Base-by-base conservation (phyloP, 345 rosid genomes). In the Populus alba region DNA sequence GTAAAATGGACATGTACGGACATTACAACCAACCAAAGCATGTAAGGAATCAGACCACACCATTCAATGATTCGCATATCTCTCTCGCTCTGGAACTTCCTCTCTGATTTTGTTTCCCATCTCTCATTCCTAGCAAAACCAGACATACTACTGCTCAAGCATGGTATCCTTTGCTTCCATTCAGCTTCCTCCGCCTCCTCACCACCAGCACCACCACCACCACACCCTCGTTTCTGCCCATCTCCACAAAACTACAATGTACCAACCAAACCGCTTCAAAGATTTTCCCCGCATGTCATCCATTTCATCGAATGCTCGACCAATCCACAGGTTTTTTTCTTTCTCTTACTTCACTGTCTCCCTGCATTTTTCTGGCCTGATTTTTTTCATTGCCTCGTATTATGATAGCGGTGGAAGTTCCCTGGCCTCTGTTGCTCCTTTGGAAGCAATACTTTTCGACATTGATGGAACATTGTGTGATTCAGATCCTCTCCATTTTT, bases 401-500 rank as follows among this genome's bases (percentile, higher is more conserved):
- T 53, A 53, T 53, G 59, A 53, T 53, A 20, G 85, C 91, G 92
- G 97, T 87, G 85, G 82, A 73, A 81, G 66, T 78, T 84, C 89
- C 72, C 87, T 94, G 5, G 70, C 87, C 17, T 86, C 85, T 70
- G 84, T 88, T 68, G 97, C 92, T 74, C 94, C 99, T 3, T 69
- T 91, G 66, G 91, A 92, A 81, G 98, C 97, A 17, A 88, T 96
- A 53, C 74, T 94, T 55, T 96, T 96, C 72, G 99, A 96, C 67
- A 91, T 94, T 23, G 99, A 91, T 87, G 99, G 97, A 80, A 96
- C 97, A 18, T 89, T 96, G 2, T 91, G 98, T 78, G 98, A 94
- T 79, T 88, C 98, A 29, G 95, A 92, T 87, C 97, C 98, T 35
- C 81, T 94, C 82, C 99, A 94, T 80, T 84, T 77, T 72, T 33